phyloP scores from a whole-genome alignment of 352 stramenopile species.

The Nothophytophthora sp. region DNA sequence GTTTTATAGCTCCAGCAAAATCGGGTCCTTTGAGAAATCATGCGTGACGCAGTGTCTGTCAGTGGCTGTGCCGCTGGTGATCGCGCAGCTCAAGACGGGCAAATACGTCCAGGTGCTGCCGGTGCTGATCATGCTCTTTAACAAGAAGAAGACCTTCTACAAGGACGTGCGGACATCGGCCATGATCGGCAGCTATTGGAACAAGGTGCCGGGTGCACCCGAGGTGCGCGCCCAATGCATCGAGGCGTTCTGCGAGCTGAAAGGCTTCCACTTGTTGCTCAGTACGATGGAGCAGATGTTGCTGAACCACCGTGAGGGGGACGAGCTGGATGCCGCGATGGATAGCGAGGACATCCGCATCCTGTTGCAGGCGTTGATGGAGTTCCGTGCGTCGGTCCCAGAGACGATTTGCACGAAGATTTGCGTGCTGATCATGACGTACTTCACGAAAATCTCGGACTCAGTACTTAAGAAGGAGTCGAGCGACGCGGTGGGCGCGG shows the following conservation, averaged over 20 bases:
- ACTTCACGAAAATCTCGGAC: constrained; percentile 79
- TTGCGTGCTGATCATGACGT: constrained; percentile 81
- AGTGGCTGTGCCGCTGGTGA: constrained; percentile 63
- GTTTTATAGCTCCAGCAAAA: constrained; percentile 76
- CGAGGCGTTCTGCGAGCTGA: constrained; percentile 76
- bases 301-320: constrained; percentile 37
- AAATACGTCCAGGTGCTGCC: constrained; percentile 66
- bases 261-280: constrained; percentile 77
- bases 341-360: constrained; percentile 84
- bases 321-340: constrained; percentile 56
- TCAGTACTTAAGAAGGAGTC: constrained; percentile 86
- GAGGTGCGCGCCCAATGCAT: constrained; percentile 88
- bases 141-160: constrained; percentile 91
- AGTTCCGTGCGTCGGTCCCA: constrained; percentile 68
- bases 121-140: constrained; percentile 83
- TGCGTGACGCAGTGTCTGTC: constrained; percentile 83
- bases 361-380: constrained; percentile 76
- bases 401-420: constrained; percentile 66
- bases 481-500: constrained; percentile 75
- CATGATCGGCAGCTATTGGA: constrained; percentile 91
- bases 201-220: constrained; percentile 78
- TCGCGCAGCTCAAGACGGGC: constrained; percentile 73
- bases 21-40: constrained; percentile 83
- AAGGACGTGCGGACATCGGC: constrained; percentile 84
- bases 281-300: constrained; percentile 76